Evolutionary conservation across 2,329 filamentous ascomycete genomes (phyloP).

Genomic region (Colletotrichum kahawae): DNA sequence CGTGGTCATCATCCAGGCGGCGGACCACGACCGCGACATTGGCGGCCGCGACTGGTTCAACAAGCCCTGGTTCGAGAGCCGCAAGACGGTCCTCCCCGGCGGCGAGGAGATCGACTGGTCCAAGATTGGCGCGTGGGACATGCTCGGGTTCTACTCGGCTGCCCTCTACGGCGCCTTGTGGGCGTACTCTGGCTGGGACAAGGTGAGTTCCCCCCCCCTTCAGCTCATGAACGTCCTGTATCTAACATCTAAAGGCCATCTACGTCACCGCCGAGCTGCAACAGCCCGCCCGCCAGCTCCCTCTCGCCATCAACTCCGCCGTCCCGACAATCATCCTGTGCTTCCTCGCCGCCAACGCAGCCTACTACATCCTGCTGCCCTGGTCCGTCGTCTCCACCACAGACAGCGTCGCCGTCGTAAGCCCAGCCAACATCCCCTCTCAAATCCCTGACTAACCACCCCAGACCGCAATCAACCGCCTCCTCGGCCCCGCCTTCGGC

Average conservation of each 20-base stretch:
- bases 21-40: slow-evolving; percentile 38
- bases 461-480: slow-evolving; percentile 59
- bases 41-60: slow-evolving; percentile 57
- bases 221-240: not conserved
- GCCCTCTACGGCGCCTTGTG: slow-evolving; percentile 67
- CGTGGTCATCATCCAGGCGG: slow-evolving; percentile 47
- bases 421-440: slow-evolving; percentile 20
- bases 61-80: slow-evolving; percentile 59
- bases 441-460: not conserved
- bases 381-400: slow-evolving; percentile 63
- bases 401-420: slow-evolving; percentile 67
- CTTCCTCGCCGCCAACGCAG: slow-evolving; percentile 64
- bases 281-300: slow-evolving; percentile 57
- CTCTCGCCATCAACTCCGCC: slow-evolving; percentile 65
- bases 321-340: slow-evolving; percentile 64
- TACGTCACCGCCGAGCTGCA: slow-evolving; percentile 61
- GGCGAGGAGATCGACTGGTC: slow-evolving; percentile 55
- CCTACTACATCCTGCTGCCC: slow-evolving; percentile 67
- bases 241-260: slow-evolving; percentile 45
- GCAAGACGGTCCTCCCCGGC: slow-evolving; percentile 55
- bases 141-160: slow-evolving; percentile 63
- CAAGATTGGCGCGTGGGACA: slow-evolving; percentile 57
- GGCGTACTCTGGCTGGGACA: slow-evolving; percentile 72
- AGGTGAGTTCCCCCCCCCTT: slow-evolving; percentile 42
- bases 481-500: slow-evolving; percentile 59